Evolutionary conservation across 2,329 filamentous ascomycete genomes (phyloP), one percentile per base, ranked within the genome.

Genomic region (Cladosporium velox): DNA sequence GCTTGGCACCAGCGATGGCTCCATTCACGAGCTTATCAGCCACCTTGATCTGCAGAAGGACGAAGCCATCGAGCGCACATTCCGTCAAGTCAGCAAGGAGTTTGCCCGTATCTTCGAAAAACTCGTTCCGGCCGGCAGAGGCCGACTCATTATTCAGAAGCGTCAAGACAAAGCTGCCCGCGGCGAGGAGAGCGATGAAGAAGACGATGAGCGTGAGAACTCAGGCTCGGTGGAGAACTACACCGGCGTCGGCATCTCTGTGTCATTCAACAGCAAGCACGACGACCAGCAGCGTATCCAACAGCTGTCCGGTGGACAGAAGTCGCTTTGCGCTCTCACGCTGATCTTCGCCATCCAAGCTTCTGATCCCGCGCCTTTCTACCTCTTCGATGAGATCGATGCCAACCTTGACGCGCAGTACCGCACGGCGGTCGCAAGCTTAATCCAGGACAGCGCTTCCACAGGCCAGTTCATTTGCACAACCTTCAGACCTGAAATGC

Each of bases 341-440:
- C 87, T 99, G 61, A 96, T 99, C 72, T 99, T 99, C 77, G 95
- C 95, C n/a, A 96, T 99, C 72, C 95, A 99, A 79, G 92, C 93
- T 72, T 97, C 94, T 67, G 95, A 99, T 77, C 95, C 94, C 11
- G 96, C 94, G 54, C 95, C 95, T 1, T 98, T 99, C 85, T 97
- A 99, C 77, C 93, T 99, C 74, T 99, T 99, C 73, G 95, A 99
- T 78, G 95, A 99, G 80, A 97, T 99, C 70, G 95, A 99, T 76
- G 95, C 95, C 78, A 99, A 99, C 77, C 86, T 99, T 28, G 95
- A 99, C 77, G 93, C 95, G 0, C 95, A 99, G 79, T 99, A 99
- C 82, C 91, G 95, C 68, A 97, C 95, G 1, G 94, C 95, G 0
- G 95, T 99, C 12, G 95, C 95, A 2, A 87, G 91, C 65, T 91